These are phyloP conservation scores for Populus deltoides DNA, from an alignment of 345 rosid genomes.

Conservation along the genomic window DNA sequence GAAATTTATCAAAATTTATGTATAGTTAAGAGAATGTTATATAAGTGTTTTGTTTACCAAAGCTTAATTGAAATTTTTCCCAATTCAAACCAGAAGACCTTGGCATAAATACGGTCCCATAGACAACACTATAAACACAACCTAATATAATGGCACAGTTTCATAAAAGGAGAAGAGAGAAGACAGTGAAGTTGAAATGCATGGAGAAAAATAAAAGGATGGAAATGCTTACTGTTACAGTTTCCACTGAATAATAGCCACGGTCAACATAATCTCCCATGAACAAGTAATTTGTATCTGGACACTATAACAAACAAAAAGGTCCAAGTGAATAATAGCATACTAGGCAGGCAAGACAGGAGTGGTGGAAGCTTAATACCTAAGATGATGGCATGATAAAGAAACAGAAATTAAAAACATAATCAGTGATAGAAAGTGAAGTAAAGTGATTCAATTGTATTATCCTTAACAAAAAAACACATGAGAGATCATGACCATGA, in stretches of 20 bases:
- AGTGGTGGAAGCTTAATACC: not conserved
- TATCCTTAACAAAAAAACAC: not conserved
- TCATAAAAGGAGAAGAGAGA: not conserved
- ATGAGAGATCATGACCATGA: not conserved
- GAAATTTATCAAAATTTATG: not conserved
- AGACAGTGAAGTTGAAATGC: not conserved
- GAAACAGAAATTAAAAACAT: not conserved
- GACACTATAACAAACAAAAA: slow-evolving; percentile 53
- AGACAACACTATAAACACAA: not conserved
- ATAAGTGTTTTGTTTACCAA: not conserved
- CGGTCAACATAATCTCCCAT: slow-evolving; percentile 99
- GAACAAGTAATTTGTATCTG: slow-evolving; percentile 89
- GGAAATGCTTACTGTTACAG: slow-evolving; percentile 66
- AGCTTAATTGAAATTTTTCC: not conserved
- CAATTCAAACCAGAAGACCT: not conserved
- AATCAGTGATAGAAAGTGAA: not conserved
- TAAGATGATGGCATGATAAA: not conserved
- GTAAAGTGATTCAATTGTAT: not conserved
- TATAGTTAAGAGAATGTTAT: not conserved
- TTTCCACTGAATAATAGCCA: slow-evolving; percentile 95
- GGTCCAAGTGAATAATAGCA: not conserved
- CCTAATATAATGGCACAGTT: not conserved
- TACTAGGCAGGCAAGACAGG: not conserved
- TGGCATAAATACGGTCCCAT: not conserved
- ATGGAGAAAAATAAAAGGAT: not conserved